Conservation (phyloP, 2,329 filamentous ascomycete species). For the Trichoderma guizhouense region DNA sequence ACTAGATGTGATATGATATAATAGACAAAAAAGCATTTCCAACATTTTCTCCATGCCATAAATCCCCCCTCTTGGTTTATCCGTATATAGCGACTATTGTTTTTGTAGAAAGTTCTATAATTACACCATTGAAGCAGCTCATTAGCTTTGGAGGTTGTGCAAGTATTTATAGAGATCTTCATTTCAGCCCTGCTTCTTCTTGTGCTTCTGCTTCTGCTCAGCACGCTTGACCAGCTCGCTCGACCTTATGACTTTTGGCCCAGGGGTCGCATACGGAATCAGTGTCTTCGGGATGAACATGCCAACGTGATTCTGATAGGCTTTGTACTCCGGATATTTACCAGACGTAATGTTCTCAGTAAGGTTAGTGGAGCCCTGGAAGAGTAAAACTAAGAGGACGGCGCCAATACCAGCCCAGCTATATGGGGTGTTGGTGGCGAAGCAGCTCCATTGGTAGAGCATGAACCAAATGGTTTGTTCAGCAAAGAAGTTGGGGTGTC, state of each 20-base stretch:
- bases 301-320: constrained; percentile 79
- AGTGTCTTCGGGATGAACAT: constrained; percentile 70
- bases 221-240: constrained; percentile 49
- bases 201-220: constrained; percentile 37
- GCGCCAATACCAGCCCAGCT: constrained; percentile 78
- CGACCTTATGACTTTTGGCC: constrained; percentile 48
- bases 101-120: background rate
- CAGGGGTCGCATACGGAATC: constrained; percentile 41
- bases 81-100: background rate
- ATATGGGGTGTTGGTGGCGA: constrained; percentile 64
- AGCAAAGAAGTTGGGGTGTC: constrained; percentile 92
- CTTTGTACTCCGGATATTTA: constrained; percentile 85
- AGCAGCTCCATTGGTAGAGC: constrained; percentile 85
- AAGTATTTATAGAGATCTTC: background rate
- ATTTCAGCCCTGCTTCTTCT: constrained; percentile 36
- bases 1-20: constrained; percentile 10
- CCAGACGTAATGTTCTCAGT: constrained; percentile 75
- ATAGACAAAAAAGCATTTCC: background rate
- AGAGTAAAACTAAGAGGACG: constrained; percentile 69
- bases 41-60: background rate
- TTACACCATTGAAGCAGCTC: background rate
- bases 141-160: constrained; percentile 14
- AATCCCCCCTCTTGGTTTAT: background rate
- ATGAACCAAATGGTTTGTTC: constrained; percentile 89
- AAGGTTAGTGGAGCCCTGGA: constrained; percentile 84